These are phyloP conservation scores for Coemansia sp. DNA, from an alignment of 192 early-diverging fungal species.

Conservation along the genomic window DNA sequence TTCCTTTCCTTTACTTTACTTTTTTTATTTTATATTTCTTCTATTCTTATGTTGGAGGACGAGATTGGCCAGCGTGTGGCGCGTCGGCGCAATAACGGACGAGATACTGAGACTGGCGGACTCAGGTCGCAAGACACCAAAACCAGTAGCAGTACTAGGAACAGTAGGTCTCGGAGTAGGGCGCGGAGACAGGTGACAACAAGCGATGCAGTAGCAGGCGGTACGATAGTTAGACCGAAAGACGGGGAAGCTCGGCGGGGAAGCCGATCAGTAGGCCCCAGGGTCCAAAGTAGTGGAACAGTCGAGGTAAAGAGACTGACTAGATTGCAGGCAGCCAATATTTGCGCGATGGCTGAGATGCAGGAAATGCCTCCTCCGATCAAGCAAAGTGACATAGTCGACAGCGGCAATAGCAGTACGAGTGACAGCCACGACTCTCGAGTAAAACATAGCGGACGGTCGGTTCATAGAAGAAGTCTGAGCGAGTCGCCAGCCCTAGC, in stretches of 20 bases:
- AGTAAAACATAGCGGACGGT: not conserved
- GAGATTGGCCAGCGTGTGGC: slow-evolving; percentile 24
- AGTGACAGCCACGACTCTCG: slow-evolving; percentile 1
- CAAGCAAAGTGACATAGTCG: not conserved
- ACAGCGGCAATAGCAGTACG: slow-evolving; percentile 4
- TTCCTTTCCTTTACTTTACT: not conserved
- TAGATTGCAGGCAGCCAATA: not conserved
- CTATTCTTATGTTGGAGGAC: slow-evolving; percentile 28
- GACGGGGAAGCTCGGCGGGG: not conserved
- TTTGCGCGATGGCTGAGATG: not conserved
- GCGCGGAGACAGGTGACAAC: not conserved
- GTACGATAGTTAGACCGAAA: not conserved
- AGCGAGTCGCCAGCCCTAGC: slow-evolving; percentile 32
- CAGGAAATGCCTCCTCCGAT: not conserved
- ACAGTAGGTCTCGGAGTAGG: slow-evolving; percentile 9
- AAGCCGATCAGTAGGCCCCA: not conserved
- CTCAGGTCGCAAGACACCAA: slow-evolving; percentile 10
- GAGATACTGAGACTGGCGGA: not conserved
- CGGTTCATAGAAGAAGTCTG: not conserved
- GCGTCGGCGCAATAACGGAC: not conserved
- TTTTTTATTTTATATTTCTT: not conserved
- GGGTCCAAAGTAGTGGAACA: not conserved
- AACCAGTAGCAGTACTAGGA: not conserved
- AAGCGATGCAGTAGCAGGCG: slow-evolving; percentile 7
- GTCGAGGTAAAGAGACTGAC: not conserved